Conservation (phyloP, 1,284 basidiomycete genomes). For the Xerocomus amazonicus region DNA sequence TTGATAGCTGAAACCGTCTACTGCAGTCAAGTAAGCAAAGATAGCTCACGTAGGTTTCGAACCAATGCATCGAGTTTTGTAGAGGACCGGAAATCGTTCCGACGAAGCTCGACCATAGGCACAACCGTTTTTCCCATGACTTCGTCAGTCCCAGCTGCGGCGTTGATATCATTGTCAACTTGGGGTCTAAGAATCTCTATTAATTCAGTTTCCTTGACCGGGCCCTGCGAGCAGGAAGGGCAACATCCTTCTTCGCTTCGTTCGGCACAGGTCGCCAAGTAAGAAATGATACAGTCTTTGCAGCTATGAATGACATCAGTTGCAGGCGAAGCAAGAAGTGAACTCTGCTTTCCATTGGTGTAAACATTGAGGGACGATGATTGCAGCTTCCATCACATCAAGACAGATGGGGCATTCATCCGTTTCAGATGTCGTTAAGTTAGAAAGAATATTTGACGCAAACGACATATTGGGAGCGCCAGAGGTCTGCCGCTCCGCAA, state of each 20-base stretch:
- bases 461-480: slow-evolving; percentile 44
- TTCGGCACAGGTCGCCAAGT: slow-evolving; percentile 61
- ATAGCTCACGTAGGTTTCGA: slow-evolving; percentile 56
- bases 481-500: slow-evolving; percentile 43
- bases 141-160: neutral
- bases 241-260: slow-evolving; percentile 67
- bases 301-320: slow-evolving; percentile 49
- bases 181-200: slow-evolving; percentile 56
- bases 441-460: slow-evolving; percentile 63
- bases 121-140: slow-evolving; percentile 22
- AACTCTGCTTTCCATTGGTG: slow-evolving; percentile 61
- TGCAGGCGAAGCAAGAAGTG: neutral
- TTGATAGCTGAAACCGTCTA: neutral
- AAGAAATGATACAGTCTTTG: slow-evolving; percentile 77
- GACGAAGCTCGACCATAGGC: slow-evolving; percentile 56
- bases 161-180: slow-evolving; percentile 18
- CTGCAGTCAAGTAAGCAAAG: neutral
- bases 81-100: slow-evolving; percentile 83
- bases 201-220: slow-evolving; percentile 65
- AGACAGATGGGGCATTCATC: slow-evolving; percentile 83
- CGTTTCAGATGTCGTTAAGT: slow-evolving; percentile 41
- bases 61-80: slow-evolving; percentile 82
- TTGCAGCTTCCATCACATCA: slow-evolving; percentile 65
- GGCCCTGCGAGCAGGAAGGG: slow-evolving; percentile 65
- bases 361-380: slow-evolving; percentile 74